Percentiles rank a stretch among this genome's conserved stretches.
Conservation (phyloP, 2,329 filamentous ascomycete species). For the Pleoardoris graminearum region DNA sequence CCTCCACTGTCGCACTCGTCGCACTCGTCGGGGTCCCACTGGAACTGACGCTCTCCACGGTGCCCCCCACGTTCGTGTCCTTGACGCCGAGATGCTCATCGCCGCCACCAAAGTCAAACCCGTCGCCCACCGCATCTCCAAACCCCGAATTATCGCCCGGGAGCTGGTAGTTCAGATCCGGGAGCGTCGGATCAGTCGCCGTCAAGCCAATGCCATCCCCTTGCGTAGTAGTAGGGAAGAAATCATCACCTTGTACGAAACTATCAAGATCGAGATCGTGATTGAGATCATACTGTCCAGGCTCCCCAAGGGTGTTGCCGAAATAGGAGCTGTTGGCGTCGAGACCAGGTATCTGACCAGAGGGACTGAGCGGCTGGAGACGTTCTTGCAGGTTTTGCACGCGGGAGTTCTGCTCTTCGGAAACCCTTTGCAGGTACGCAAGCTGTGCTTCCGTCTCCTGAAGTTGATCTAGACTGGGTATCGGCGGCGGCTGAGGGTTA, state of each 20-base stretch:
- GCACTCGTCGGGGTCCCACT: constrained; percentile 42
- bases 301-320: constrained; percentile 43
- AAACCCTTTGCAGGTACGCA: constrained; percentile 75
- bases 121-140: constrained; percentile 8
- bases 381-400: constrained; percentile 75
- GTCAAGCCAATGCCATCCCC: neutral
- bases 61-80: constrained; percentile 19
- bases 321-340: constrained; percentile 37
- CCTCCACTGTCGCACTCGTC: constrained; percentile 40
- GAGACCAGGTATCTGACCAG: constrained; percentile 75
- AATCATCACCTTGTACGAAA: constrained; percentile 61
- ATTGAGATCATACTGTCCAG: constrained; percentile 52
- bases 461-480: constrained; percentile 64
- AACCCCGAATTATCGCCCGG: constrained; percentile 13
- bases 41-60: constrained; percentile 49
- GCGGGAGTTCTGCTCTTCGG: constrained; percentile 75
- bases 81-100: constrained; percentile 14
- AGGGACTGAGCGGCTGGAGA: constrained; percentile 79
- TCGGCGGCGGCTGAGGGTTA: constrained; percentile 57
- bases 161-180: constrained; percentile 35
- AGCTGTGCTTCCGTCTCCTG: constrained; percentile 73
- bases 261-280: constrained; percentile 59
- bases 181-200: constrained; percentile 16
- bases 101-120: neutral
- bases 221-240: constrained; percentile 47